Conservation (phyloP, 108 stramenopile species). For the Cyclotella cryptica region DNA sequence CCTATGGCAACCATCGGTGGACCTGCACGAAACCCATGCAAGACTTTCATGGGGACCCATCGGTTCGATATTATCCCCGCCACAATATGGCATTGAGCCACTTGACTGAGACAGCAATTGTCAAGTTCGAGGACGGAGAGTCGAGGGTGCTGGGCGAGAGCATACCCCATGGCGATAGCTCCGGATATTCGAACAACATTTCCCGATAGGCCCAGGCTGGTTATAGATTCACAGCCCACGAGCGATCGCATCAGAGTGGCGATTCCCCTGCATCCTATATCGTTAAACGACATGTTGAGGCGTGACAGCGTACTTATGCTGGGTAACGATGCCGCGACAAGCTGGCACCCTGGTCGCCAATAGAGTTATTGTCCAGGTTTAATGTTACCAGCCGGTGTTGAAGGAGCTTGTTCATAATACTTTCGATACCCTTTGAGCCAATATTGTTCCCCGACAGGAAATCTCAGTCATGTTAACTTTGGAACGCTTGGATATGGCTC, state of each 20-base stretch:
- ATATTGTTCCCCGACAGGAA: constrained; percentile 78
- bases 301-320: constrained; percentile 76
- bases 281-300: constrained; percentile 84
- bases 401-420: constrained; percentile 86
- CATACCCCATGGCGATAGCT: constrained; percentile 87
- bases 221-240: constrained; percentile 84
- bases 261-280: constrained; percentile 86
- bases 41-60: constrained; percentile 88
- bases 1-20: constrained; percentile 90
- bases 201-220: constrained; percentile 82
- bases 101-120: constrained; percentile 90
- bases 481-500: constrained; percentile 68
- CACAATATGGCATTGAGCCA: constrained; percentile 88
- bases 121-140: constrained; percentile 79
- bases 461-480: constrained; percentile 70
- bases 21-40: constrained; percentile 82
- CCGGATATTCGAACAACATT: constrained; percentile 86
- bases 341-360: constrained; percentile 91
- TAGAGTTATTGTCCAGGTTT: constrained; percentile 85
- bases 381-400: constrained; percentile 82
- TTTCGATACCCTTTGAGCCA: constrained; percentile 75
- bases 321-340: constrained; percentile 85
- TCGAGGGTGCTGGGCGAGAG: constrained; percentile 85
- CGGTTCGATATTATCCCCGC: constrained; percentile 90
- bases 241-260: constrained; percentile 85